Evolutionary conservation across 441 rosid species (phyloP).

Genomic region (Gossypium davidsonii): DNA sequence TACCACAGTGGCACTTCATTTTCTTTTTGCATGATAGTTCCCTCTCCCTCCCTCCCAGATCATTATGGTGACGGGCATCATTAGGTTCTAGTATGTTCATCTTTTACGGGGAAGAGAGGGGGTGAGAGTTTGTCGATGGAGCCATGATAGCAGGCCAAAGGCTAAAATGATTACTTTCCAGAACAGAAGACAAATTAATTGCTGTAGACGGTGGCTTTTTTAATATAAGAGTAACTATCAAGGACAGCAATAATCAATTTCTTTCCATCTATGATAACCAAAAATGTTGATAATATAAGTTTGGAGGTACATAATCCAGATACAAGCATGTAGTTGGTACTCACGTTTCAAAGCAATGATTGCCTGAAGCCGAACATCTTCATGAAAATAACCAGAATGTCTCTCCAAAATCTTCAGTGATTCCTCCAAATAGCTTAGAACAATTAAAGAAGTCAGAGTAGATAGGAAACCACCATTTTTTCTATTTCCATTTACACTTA

Average conservation of each 20-base stretch:
- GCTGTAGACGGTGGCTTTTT: neutral
- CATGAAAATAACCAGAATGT: constrained; percentile 91
- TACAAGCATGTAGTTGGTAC: constrained; percentile 24
- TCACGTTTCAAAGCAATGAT: constrained; percentile 75
- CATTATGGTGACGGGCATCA: neutral
- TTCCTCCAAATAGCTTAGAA: constrained; percentile 82
- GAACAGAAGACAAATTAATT: neutral
- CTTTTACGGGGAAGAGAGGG: neutral
- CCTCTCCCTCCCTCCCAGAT: neutral
- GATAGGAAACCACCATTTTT: neutral
- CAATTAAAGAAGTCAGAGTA: constrained; percentile 40
- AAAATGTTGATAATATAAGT: neutral
- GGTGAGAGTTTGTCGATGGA: neutral
- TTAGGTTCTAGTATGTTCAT: neutral
- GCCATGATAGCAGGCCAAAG: neutral
- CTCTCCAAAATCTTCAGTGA: constrained; percentile 71
- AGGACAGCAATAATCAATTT: neutral
- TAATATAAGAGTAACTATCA: neutral
- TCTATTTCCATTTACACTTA: neutral
- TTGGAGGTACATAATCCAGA: neutral
- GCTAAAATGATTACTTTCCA: neutral
- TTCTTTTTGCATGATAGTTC: neutral
- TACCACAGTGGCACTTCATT: neutral
- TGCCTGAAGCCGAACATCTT: constrained; percentile 98
- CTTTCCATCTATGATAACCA: neutral